Evolutionary conservation across 2,329 filamentous ascomycete genomes (phyloP), one percentile per base, ranked within the genome.

Genomic region (Akanthomyces muscarius): DNA sequence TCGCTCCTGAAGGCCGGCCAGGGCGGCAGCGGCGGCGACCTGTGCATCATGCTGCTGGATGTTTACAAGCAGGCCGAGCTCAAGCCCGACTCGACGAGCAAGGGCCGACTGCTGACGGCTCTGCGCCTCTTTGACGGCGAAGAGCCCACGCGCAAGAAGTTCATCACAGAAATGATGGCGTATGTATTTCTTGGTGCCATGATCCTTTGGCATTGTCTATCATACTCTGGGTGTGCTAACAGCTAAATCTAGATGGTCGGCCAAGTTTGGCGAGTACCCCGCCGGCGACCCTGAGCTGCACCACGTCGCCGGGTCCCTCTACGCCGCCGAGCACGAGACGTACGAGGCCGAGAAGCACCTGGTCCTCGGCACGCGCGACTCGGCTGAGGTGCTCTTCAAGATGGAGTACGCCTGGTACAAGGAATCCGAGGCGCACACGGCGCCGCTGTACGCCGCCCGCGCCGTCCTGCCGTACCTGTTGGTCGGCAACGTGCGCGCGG

Each of bases 341-440:
- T 96, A 97, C 80, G 93, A 97, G 64, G 95, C 96, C 16, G 96
- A 99, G 77, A 86, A 88, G 69, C 95, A 99, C 76, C 83, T 99
- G 62, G 77, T 93, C 55, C 83, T 97, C 45, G 96, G 95, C 65
- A 98, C 92, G 11, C 90, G 89, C 69, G 92, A 96, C 75, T 97
- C 92, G 0, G 85, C 93, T 44, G 88, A 92, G 68, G 83, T 90
- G 13, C 84, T 99, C 61, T 88, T 88, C 55, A 86, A 86, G 69
- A 84, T 98, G 77, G 92, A 98, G 76, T 98, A 96, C 75, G 83
- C 88, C 57, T 99, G 95, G 95, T 99, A 98, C 81, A 87, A 85
- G 65, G 86, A 92, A 71, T 91, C 96, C 76, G 91, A 94, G 59
- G 86, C 91, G 2, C 92, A 97, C 74, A 92, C 90, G 1, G 95